Conservation (phyloP, 306 rosid genomes). For the cucumber (Cucumis sativus) region Cucumber_9930_V3 NC_026657.2:1400001-1400500, state of each 20-base stretch:
- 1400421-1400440: conserved; percentile 64
- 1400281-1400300: conserved; percentile 82
- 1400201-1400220: conserved; percentile 84
- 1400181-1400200: conserved; percentile 78
- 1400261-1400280: conserved; percentile 72
- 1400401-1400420: conserved; percentile 39
- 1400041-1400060: conserved; percentile 69
- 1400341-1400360: conserved; percentile 67
- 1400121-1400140: conserved; percentile 87
- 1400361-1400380: conserved; percentile 51
- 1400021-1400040: conserved; percentile 69
- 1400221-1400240: conserved; percentile 94
- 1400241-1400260: conserved; percentile 95
- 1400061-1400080: conserved; percentile 92
- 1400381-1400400: conserved; percentile 54
- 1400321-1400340: conserved; percentile 93
- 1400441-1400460: conserved; percentile 18
- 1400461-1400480: background rate
- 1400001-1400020: conserved; percentile 96
- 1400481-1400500: background rate
- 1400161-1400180: conserved; percentile 92
- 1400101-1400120: conserved; percentile 66
- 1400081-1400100: conserved; percentile 89
- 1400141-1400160: conserved; percentile 90
- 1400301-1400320: conserved; percentile 70